Evolutionary conservation across 2,329 filamentous ascomycete genomes (phyloP), one percentile per base, ranked within the genome.

Genomic region (Sphaerulina vaccinii): DNA sequence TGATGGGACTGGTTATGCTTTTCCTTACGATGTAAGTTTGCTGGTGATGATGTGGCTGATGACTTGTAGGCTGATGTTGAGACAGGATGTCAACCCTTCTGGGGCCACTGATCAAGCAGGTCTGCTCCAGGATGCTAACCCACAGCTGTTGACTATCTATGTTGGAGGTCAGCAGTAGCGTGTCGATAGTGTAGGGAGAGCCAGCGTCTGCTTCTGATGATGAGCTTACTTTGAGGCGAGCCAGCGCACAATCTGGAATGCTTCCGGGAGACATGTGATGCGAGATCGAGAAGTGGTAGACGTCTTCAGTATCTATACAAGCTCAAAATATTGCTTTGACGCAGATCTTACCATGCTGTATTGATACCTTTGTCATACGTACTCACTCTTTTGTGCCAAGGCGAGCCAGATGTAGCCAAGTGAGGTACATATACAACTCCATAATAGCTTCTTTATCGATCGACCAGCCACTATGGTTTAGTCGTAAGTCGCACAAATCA

Each of bases 21-120:
- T 87, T 63, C 73, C 84, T 0, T 87, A 86, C 58, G 84, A 87
- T 61, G 84, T 29, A 29, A 87, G 63, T 83, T n/a, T n/a, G n/a
- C n/a, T n/a, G n/a, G n/a, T n/a, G n/a, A n/a, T n/a, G n/a, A n/a
- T n/a, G n/a, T n/a, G n/a, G n/a, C n/a, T n/a, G 87, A 8, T 8
- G 13, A 29, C 13, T 2, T 11, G 24, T 9, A 29, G 2, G 24
- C 24, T 29, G 24, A 29, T 11, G 24, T 9, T 8, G 24, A 29
- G 24, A 29, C 13, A 29, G 24, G 24, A 29, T 2, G 24, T 29
- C 15, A 71, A 73, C 9, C 55, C 51, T 7, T 21, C n/a, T 8
- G 38, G 40, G 10, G 53, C 27, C 11, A 70, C 75, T 54, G 78
- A 84, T 63, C 75, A 77, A 42, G 72, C 73, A 5, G 79, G 79